A percentile compares a stretch with the other conserved stretches of the same genome.
These are phyloP conservation scores for Pyricularia pennisetigena DNA, from an alignment of 2,329 filamentous ascomycete species.

Conservation along the genomic window DNA sequence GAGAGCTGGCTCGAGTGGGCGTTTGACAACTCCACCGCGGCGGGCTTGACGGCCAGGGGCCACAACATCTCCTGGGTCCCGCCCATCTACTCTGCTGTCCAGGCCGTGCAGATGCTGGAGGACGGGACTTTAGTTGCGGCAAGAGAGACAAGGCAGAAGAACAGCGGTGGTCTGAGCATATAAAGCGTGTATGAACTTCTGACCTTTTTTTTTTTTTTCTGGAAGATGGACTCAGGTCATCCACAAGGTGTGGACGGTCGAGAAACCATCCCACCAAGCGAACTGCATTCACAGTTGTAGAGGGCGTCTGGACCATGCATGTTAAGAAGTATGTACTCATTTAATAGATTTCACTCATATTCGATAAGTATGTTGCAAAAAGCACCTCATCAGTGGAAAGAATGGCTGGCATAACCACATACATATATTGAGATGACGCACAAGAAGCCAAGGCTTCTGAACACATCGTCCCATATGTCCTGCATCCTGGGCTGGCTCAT, in stretches of 20 bases:
- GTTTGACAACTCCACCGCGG: constrained; percentile 61
- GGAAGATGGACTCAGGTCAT: too few species aligned
- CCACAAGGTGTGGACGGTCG: too few species aligned
- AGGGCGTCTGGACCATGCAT: not conserved
- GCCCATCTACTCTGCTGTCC: constrained; percentile 57
- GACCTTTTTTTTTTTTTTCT: not conserved
- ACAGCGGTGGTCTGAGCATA: constrained; percentile 56
- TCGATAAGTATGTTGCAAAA: not conserved
- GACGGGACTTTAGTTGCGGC: constrained; percentile 70
- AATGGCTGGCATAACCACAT: not conserved
- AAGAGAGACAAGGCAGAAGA: constrained; percentile 69
- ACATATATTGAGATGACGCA: not conserved
- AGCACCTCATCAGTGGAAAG: not conserved
- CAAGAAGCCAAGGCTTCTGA: not conserved
- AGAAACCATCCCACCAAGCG: not conserved
- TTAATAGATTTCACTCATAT: not conserved
- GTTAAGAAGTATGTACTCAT: not conserved
- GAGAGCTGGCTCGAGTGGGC: constrained; percentile 58
- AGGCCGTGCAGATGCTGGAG: constrained; percentile 54
- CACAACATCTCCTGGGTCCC: constrained; percentile 69
- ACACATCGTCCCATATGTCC: not conserved
- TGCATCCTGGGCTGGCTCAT: not conserved
- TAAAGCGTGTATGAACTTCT: constrained; percentile 13
- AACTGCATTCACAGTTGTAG: not conserved
- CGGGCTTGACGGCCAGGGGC: constrained; percentile 53